Base-by-base conservation (phyloP, 495 filamentous ascomycete genomes). In the Tirmania nivea region DNA sequence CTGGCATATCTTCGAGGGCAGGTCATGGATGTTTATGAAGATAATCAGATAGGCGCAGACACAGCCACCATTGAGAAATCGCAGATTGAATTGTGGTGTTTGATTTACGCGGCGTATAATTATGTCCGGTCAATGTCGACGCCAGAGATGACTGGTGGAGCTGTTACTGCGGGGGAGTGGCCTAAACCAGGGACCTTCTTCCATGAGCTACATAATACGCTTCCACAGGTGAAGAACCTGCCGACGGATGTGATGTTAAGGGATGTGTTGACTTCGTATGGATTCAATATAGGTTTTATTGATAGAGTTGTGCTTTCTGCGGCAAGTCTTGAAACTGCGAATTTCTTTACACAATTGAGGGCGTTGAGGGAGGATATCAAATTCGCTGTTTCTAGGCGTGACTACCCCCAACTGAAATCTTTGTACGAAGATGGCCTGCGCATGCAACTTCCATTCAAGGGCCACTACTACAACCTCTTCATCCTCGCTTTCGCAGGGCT, bases 401-500 rank as follows among this genome's bases (percentile, higher is more conserved):
- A 37, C 34, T 35, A 63, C 10, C 31, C 49, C 14, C 48, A 36
- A 14, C 20, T 56, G 21, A 14, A 42, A 17, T 17, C 11, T 5
- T 51, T 58, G 17, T 64, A 64, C 53, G 19, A 48, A 10, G 19
- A 17, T 14, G 39, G 49, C 10, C 42, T 35, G 5, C 8, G 35
- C 2, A 34, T 39, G 12, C 12, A 39, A 11, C 36, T 37, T 7
- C 49, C 56, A 10, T 35, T 54, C 11, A 20, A 39, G 8, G 47
- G 59, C 10, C 11, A 48, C 10, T 17, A 57, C n/a, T 64, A 58
- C 21, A 55, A 36, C 35, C 36, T 34, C 39, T 60, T 63, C 36
- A 54, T 64, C 35, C 35, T 19, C 35, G 49, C 61, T n/a, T 60
- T 63, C 31, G 34, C 63, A 12, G 4, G 8, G 1, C 34, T 58